These are phyloP conservation scores for Ophiostoma sp. DNA, from an alignment of 2,329 filamentous ascomycete species.

Conservation along the genomic window DNA sequence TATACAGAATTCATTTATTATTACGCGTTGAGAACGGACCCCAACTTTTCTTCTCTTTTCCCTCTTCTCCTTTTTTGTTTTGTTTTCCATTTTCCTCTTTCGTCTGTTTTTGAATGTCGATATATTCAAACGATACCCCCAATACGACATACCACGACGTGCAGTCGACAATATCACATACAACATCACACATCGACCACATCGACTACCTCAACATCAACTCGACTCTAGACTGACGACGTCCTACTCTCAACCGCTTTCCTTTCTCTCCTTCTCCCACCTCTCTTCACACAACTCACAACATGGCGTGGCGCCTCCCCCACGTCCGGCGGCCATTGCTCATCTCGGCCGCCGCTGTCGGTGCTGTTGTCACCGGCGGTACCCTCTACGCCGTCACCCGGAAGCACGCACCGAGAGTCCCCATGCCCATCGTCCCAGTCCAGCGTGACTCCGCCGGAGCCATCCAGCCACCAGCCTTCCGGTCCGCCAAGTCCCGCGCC, in stretches of 20 bases:
- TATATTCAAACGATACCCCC: conserved; percentile 9
- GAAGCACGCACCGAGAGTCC: background rate
- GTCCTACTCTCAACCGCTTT: background rate
- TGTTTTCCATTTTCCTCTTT: conserved; percentile 9
- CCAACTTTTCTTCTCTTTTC: background rate
- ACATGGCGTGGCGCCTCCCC: conserved; percentile 22
- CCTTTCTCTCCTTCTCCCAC: background rate
- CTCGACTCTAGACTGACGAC: conserved; percentile 5
- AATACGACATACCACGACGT: background rate
- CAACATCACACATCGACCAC: background rate
- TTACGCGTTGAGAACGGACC: background rate
- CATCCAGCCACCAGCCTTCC: conserved; percentile 24
- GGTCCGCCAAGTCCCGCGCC: conserved; percentile 16
- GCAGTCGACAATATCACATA: background rate
- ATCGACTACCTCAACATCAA: background rate
- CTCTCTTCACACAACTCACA: background rate
- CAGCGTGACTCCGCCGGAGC: conserved; percentile 22
- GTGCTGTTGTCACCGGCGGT: conserved; percentile 20
- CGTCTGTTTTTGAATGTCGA: background rate
- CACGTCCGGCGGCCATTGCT: conserved; percentile 21
- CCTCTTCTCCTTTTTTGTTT: background rate
- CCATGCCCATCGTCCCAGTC: conserved; percentile 23
- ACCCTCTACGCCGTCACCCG: conserved; percentile 4
- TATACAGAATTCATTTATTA: background rate
- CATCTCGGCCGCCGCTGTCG: conserved; percentile 22